Evolutionary conservation across 2,329 filamentous ascomycete species (phyloP).

Genomic region (Dendrostoma leiphaemia): DNA sequence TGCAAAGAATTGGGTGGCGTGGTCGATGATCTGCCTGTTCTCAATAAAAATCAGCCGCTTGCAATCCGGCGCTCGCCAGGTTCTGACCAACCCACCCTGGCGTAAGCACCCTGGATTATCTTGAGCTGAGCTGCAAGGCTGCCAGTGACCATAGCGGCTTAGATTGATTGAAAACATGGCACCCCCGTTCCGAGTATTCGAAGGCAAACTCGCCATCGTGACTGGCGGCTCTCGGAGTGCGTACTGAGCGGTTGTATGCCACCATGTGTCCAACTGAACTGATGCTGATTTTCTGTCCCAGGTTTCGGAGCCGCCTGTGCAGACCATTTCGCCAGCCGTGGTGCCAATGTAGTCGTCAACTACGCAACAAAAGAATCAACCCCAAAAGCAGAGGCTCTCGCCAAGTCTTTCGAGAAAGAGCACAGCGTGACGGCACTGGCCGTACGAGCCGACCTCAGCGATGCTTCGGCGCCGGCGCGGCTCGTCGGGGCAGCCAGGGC

Average conservation of each 20-base stretch:
- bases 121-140: no score
- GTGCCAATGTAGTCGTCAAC: slow-evolving; percentile 16
- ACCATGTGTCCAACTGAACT: no score
- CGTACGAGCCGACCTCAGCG: slow-evolving; percentile 17
- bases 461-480: slow-evolving; percentile 1
- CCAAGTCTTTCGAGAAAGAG: slow-evolving; percentile 6
- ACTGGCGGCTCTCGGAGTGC: slow-evolving; percentile 47
- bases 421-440: slow-evolving; percentile 10
- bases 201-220: slow-evolving; percentile 46
- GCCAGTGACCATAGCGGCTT: no score
- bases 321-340: slow-evolving; percentile 12
- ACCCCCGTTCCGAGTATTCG: slow-evolving; percentile 19
- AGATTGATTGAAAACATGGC: neutral
- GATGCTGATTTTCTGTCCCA: slow-evolving; percentile 18
- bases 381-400: slow-evolving; percentile 4
- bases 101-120: no score
- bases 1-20: no score
- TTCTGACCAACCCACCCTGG: no score
- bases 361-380: slow-evolving; percentile 19
- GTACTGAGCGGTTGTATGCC: no score
- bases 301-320: slow-evolving; percentile 20
- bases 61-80: no score
- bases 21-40: no score
- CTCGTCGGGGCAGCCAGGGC: slow-evolving; percentile 16
- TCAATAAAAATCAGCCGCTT: no score